phyloP scores from a whole-genome alignment of 2,329 filamentous ascomycete species.

The Alternaria sp. region DNA sequence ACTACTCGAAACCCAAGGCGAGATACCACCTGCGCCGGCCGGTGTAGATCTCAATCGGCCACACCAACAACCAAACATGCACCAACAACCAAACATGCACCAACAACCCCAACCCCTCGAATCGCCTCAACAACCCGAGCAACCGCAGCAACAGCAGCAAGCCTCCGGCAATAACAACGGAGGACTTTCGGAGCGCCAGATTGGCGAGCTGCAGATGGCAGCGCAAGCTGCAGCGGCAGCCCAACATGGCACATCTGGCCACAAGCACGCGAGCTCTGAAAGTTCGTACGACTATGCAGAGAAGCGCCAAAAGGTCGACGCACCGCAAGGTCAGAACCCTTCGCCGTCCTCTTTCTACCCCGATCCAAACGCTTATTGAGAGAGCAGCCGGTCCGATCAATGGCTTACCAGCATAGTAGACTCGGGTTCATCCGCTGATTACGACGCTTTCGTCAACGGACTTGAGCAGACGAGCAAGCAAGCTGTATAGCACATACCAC shows the following conservation, averaged over 20 bases:
- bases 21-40: conserved; percentile 82
- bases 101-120: conserved; percentile 28
- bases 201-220: conserved; percentile 47
- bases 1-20: conserved; percentile 81
- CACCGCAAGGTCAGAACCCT: conserved; percentile 47
- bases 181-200: conserved; percentile 50
- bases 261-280: conserved; percentile 47
- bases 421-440: conserved; percentile 25
- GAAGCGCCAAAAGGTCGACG: conserved; percentile 49
- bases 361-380: conserved; percentile 44
- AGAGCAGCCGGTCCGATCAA: conserved; percentile 39
- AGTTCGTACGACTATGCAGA: conserved; percentile 47
- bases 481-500: conserved; percentile 20
- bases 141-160: conserved; percentile 35
- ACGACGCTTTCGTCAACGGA: conserved; percentile 32
- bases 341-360: conserved; percentile 33
- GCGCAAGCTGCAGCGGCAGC: conserved; percentile 49
- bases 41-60: conserved; percentile 75
- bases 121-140: conserved; percentile 33
- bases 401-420: conserved; percentile 37
- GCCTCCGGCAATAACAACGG: conserved; percentile 42
- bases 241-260: conserved; percentile 43
- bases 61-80: conserved; percentile 47
- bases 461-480: conserved; percentile 30
- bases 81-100: conserved; percentile 33